These are phyloP conservation scores for Diaporthe australafricana DNA, from an alignment of 2,329 filamentous ascomycete species.

Conservation along the genomic window DNA sequence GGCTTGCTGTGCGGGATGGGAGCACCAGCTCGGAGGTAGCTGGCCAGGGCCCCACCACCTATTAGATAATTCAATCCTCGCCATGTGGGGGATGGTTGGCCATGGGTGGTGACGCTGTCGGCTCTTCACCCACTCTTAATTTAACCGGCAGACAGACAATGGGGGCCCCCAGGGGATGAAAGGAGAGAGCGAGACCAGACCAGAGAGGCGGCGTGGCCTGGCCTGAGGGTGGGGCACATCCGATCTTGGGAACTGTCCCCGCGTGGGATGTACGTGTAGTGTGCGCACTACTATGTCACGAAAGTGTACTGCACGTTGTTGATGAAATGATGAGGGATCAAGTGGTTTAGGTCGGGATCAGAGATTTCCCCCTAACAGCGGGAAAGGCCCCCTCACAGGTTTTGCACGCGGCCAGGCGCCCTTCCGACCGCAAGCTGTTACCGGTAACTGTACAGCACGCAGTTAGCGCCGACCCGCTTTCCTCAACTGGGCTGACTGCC, in stretches of 20 bases:
- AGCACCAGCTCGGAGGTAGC: background rate
- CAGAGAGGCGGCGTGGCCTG: constrained; percentile 16
- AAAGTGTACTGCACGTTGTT: background rate
- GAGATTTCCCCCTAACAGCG: constrained; percentile 25
- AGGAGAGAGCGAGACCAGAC: background rate
- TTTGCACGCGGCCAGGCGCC: constrained; percentile 17
- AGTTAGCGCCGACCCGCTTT: constrained; percentile 15
- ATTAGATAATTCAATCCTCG: constrained; percentile 24
- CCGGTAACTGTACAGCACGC: background rate
- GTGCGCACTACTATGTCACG: too few relatives aligned
- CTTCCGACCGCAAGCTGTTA: constrained; percentile 23
- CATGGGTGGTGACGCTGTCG: background rate
- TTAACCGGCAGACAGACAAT: constrained; percentile 8
- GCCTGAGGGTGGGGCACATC: constrained; percentile 14
- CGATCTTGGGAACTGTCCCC: constrained; percentile 20
- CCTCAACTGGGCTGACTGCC: constrained; percentile 7
- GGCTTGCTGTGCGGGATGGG: constrained; percentile 4
- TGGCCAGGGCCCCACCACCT: background rate
- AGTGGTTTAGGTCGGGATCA: constrained; percentile 4
- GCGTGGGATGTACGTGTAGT: background rate
- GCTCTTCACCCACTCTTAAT: constrained; percentile 6
- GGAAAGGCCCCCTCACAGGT: background rate
- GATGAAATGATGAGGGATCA: constrained; percentile 8
- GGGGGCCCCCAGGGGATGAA: background rate
- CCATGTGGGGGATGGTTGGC: constrained; percentile 22